Conservation (phyloP, 1,284 basidiomycete genomes). For the Cutaneotrichosporon dermatis region DNA sequence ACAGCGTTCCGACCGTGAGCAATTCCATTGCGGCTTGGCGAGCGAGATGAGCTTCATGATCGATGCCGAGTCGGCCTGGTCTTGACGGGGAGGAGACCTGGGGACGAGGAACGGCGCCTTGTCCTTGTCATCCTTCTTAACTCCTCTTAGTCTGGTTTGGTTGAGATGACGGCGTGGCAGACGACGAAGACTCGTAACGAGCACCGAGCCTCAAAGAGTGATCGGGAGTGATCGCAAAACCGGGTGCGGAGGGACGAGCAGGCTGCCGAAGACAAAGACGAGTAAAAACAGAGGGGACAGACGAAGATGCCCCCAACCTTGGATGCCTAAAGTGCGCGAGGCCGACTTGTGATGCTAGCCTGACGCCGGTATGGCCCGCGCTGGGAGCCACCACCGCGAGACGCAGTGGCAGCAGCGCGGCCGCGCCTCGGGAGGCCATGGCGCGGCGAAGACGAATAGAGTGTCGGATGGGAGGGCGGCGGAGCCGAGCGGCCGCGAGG, state of each 20-base stretch:
- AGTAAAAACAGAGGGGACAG: not conserved
- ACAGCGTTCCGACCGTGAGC: constrained; percentile 36
- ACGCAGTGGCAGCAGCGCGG: constrained; percentile 4
- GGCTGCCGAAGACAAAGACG: constrained; percentile 2
- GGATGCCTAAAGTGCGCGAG: not conserved
- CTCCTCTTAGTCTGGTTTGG: not conserved
- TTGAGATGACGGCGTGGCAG: constrained; percentile 3
- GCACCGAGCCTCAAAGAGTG: not conserved
- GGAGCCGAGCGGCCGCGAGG: not conserved
- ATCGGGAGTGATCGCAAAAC: not conserved
- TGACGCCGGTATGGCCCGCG: not conserved
- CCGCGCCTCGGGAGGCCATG: constrained; percentile 18
- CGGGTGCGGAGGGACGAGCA: not conserved
- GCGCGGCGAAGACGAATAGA: constrained; percentile 12
- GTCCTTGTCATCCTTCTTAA: constrained; percentile 6
- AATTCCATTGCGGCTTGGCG: constrained; percentile 45
- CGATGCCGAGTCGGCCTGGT: constrained; percentile 39
- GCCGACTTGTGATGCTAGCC: not conserved
- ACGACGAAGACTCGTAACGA: constrained; percentile 20
- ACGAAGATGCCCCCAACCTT: not conserved
- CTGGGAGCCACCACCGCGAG: not conserved
- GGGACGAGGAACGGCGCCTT: constrained; percentile 1
- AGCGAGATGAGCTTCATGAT: constrained; percentile 38
- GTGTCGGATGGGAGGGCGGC: constrained; percentile 3
- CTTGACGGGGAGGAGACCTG: constrained; percentile 7